These are phyloP conservation scores for Marasmius oreades DNA, from an alignment of 1,284 basidiomycete genomes.

Conservation along the genomic window DNA sequence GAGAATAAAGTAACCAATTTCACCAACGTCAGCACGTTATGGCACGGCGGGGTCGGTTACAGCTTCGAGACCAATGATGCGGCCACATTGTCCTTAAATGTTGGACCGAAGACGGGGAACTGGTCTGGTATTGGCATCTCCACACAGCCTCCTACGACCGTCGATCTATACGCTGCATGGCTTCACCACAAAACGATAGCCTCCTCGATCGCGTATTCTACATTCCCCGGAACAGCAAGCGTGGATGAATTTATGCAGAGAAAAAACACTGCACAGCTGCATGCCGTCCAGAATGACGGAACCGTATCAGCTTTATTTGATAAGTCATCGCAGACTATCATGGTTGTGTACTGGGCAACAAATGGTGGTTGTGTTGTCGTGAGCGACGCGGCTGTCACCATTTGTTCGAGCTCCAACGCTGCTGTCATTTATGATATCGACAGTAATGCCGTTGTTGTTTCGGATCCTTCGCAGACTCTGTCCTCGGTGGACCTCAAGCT, in stretches of 20 bases:
- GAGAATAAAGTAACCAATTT: neutral
- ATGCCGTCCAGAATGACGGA: conserved; percentile 40
- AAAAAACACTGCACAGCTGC: conserved; percentile 22
- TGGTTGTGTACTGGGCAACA: conserved; percentile 45
- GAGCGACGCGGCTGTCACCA: neutral
- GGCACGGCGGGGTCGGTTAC: conserved; percentile 60
- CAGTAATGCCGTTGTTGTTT: neutral
- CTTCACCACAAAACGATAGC: conserved; percentile 37
- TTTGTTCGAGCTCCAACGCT: neutral
- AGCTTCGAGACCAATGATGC: conserved; percentile 28
- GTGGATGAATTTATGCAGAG: conserved; percentile 29
- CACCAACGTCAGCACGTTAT: conserved; percentile 36
- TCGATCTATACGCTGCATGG: conserved; percentile 62
- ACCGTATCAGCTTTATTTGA: conserved; percentile 42
- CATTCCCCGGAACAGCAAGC: conserved; percentile 44
- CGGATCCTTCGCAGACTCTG: conserved; percentile 8
- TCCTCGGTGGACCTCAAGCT: neutral
- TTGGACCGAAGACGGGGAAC: conserved; percentile 48
- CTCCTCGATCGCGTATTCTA: conserved; percentile 45
- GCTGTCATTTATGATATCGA: conserved; percentile 4
- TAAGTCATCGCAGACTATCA: conserved; percentile 30
- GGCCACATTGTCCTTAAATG: conserved; percentile 42
- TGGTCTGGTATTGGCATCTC: conserved; percentile 69
- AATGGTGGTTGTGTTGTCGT: conserved; percentile 1
- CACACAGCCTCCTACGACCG: conserved; percentile 42